Percentiles rank a stretch among this genome's conserved stretches.
phyloP scores from a whole-genome alignment of 768 basidiomycete genomes.

The Podaxis carcinomalis region DNA sequence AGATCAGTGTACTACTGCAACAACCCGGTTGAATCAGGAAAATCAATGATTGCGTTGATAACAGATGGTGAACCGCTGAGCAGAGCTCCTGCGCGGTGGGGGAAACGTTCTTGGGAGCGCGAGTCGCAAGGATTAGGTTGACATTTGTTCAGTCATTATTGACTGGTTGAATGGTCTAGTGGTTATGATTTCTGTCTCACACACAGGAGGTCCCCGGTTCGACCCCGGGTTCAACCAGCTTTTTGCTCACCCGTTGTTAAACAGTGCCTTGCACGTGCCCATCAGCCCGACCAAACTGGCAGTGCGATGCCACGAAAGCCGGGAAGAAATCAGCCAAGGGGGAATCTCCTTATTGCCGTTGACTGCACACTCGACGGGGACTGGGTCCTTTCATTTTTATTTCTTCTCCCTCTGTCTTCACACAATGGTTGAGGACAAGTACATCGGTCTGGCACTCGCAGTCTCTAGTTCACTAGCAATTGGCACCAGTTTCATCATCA shows the following conservation, averaged over 20 bases:
- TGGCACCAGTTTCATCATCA: slow-evolving; percentile 96
- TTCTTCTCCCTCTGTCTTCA: slow-evolving; percentile 1
- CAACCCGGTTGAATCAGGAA: too few species aligned
- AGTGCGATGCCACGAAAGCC: slow-evolving; percentile 7
- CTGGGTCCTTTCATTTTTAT: slow-evolving; percentile 9
- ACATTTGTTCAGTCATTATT: not conserved
- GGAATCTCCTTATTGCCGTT: not conserved
- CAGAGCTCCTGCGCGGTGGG: too few species aligned
- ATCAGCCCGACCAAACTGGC: not conserved
- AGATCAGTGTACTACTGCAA: too few species aligned
- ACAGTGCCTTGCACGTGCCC: slow-evolving; percentile 5
- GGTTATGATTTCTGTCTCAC: slow-evolving; percentile 43
- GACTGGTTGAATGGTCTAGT: slow-evolving; percentile 44
- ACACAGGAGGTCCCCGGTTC: slow-evolving; percentile 32
- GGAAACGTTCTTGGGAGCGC: too few species aligned
- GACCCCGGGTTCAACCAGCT: slow-evolving; percentile 35
- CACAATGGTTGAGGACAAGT: slow-evolving; percentile 86
- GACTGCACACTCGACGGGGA: not conserved
- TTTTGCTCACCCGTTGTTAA: not conserved
- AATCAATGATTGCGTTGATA: too few species aligned
- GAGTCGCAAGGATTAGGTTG: too few species aligned
- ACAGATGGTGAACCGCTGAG: too few species aligned
- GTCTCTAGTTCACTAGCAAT: slow-evolving; percentile 82
- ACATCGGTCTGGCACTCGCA: slow-evolving; percentile 89
- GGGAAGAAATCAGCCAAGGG: not conserved